A percentile compares a stretch with the other conserved stretches of the same genome.
These are phyloP conservation scores for Chloropicon primus DNA, from an alignment of 139 green algal genomes.

Conservation along the genomic window DNA sequence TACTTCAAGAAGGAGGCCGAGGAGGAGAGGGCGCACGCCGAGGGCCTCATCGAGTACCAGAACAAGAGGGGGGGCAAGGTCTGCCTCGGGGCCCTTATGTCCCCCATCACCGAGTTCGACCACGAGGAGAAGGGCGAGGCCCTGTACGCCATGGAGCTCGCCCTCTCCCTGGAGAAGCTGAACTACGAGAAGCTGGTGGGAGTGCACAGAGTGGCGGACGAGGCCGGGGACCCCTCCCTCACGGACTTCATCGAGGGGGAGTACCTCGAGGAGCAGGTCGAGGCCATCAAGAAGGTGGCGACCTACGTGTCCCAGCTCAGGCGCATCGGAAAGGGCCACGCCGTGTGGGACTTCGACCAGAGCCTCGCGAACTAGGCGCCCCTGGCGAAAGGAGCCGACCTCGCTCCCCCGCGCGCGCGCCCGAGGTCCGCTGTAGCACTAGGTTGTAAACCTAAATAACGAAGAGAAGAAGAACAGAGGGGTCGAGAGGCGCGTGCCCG, in stretches of 20 bases:
- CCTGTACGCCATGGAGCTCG: conserved; percentile 89
- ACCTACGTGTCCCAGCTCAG: conserved; percentile 76
- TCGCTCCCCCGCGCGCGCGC: too few species aligned
- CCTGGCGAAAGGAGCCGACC: too few species aligned
- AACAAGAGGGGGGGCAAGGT: conserved; percentile 78
- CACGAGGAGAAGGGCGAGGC: conserved; percentile 68
- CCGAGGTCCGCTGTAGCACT: neutral
- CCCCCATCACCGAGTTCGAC: conserved; percentile 70
- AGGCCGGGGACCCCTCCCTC: conserved; percentile 60
- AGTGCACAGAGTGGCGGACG: conserved; percentile 40
- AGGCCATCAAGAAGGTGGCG: conserved; percentile 65
- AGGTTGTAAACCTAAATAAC: neutral
- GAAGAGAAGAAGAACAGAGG: neutral
- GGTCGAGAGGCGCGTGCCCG: too few species aligned
- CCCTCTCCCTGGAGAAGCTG: conserved; percentile 87
- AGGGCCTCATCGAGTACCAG: conserved; percentile 84
- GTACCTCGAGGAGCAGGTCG: conserved; percentile 14
- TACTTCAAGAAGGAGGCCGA: conserved; percentile 46
- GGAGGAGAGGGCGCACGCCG: conserved; percentile 79
- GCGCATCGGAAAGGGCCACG: conserved; percentile 77
- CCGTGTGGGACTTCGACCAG: conserved; percentile 74
- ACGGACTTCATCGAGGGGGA: conserved; percentile 65
- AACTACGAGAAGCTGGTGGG: conserved; percentile 78
- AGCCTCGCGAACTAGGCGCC: conserved; percentile 6
- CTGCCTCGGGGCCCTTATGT: conserved; percentile 61